These are phyloP conservation scores for Cenchrus americanus DNA, from an alignment of 176 grass and related monocot genomes.

Conservation along the genomic window DNA sequence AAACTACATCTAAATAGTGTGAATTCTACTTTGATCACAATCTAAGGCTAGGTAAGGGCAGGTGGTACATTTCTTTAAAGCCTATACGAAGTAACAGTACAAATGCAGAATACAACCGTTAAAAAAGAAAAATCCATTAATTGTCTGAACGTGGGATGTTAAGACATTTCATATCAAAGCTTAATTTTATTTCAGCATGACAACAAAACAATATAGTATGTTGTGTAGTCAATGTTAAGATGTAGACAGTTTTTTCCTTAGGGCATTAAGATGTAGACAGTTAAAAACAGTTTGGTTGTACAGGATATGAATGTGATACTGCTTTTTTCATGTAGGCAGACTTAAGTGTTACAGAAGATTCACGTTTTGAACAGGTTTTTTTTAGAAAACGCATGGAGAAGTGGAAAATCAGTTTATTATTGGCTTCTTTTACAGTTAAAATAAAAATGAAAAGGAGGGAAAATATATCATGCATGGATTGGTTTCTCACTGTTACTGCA, in stretches of 20 bases:
- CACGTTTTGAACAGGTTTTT: neutral
- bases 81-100: neutral
- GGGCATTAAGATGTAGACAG: constrained; percentile 7
- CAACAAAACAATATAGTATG: constrained; percentile 33
- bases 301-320: neutral
- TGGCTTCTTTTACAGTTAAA: neutral
- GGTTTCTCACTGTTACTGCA: constrained; percentile 72
- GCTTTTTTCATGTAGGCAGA: neutral
- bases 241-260: neutral
- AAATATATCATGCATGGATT: constrained; percentile 14
- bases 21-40: constrained; percentile 2
- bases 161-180: constrained; percentile 5
- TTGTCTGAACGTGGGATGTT: neutral
- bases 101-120: constrained; percentile 9
- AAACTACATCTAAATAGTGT: neutral
- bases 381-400: neutral
- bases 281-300: constrained; percentile 11
- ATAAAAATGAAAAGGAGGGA: constrained; percentile 1
- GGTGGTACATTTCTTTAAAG: neutral
- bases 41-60: neutral
- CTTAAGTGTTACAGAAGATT: constrained; percentile 6
- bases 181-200: neutral
- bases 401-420: neutral
- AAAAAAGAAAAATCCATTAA: neutral
- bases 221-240: constrained; percentile 5